A percentile compares a stretch with the other conserved stretches of the same genome.
Evolutionary conservation across 2,329 filamentous ascomycete species (phyloP).

Genomic region (Claviceps sp.): DNA sequence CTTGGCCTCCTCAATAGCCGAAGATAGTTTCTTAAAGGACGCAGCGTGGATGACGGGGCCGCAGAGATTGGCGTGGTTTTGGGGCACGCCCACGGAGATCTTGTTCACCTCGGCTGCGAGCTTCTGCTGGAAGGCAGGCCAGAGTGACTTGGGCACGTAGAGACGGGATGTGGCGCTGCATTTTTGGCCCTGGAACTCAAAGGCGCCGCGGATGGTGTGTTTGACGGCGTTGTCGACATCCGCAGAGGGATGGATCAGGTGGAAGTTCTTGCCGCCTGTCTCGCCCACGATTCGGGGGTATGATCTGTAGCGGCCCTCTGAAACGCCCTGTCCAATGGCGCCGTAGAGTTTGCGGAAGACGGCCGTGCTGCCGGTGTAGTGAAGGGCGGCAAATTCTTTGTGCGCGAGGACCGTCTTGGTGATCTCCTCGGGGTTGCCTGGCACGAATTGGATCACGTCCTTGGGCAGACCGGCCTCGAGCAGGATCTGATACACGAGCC

Average conservation of each 20-base stretch:
- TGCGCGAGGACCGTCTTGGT: conserved; percentile 66
- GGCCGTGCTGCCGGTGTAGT: conserved; percentile 86
- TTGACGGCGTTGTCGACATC: conserved; percentile 67
- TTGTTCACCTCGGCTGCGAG: conserved; percentile 55
- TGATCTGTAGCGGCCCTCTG: conserved; percentile 65
- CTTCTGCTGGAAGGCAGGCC: conserved; percentile 55
- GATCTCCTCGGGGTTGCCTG: conserved; percentile 73
- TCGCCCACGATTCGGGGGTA: conserved; percentile 86
- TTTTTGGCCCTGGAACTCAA: conserved; percentile 87
- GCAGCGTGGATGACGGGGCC: conserved; percentile 75
- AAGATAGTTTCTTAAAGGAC: conserved; percentile 68
- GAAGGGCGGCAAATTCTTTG: conserved; percentile 74
- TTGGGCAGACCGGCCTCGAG: conserved; percentile 80
- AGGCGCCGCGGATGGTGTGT: conserved; percentile 75
- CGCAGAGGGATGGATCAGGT: conserved; percentile 64
- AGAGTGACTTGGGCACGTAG: conserved; percentile 65
- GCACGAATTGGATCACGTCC: conserved; percentile 87
- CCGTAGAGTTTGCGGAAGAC: conserved; percentile 86
- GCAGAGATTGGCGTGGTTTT: conserved; percentile 64
- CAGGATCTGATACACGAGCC: conserved; percentile 79
- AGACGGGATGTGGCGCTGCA: conserved; percentile 73
- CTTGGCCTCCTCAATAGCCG: conserved; percentile 70
- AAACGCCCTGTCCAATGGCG: conserved; percentile 68
- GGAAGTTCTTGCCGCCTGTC: conserved; percentile 91
- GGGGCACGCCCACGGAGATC: conserved; percentile 57